A percentile compares a stretch with the other conserved stretches of the same genome.
Evolutionary conservation across 2,329 filamentous ascomycete species (phyloP).

Genomic region (Parafenestella ontariensis): DNA sequence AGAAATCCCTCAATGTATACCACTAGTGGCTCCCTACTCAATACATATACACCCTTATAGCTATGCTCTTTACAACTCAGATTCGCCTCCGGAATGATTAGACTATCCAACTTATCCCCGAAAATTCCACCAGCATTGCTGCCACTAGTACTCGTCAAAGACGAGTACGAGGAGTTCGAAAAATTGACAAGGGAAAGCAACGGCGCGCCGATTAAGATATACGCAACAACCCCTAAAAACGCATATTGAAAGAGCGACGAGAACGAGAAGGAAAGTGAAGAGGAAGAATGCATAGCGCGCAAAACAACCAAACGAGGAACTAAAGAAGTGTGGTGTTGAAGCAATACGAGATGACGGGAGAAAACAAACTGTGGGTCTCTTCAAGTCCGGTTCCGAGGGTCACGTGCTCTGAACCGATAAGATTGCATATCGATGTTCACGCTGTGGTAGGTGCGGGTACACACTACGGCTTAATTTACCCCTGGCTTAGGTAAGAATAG

Average conservation of each 20-base stretch:
- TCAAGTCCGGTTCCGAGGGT: background rate
- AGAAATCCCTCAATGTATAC: constrained; percentile 66
- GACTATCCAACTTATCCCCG: constrained; percentile 42
- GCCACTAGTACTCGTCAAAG: background rate
- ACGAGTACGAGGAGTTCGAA: background rate
- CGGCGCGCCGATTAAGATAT: constrained; percentile 48
- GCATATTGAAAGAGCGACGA: constrained; percentile 40
- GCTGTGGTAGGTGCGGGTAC: background rate
- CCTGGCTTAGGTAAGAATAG: background rate
- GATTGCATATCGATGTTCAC: background rate
- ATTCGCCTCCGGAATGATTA: constrained; percentile 51
- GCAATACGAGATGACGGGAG: background rate
- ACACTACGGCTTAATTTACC: background rate
- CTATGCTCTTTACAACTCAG: constrained; percentile 49
- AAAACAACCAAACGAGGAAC: constrained; percentile 1
- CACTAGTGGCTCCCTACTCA: constrained; percentile 62
- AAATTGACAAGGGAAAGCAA: constrained; percentile 19
- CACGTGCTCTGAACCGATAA: background rate
- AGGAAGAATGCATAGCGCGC: constrained; percentile 2
- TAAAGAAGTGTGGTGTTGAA: background rate
- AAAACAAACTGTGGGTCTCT: background rate
- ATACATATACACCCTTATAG: constrained; percentile 55
- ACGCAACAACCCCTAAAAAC: constrained; percentile 37
- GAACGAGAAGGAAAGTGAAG: constrained; percentile 19
- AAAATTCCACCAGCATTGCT: background rate